Base-by-base conservation (phyloP, 2,329 filamentous ascomycete species). In the Trematosphaeria pertusa region DNA sequence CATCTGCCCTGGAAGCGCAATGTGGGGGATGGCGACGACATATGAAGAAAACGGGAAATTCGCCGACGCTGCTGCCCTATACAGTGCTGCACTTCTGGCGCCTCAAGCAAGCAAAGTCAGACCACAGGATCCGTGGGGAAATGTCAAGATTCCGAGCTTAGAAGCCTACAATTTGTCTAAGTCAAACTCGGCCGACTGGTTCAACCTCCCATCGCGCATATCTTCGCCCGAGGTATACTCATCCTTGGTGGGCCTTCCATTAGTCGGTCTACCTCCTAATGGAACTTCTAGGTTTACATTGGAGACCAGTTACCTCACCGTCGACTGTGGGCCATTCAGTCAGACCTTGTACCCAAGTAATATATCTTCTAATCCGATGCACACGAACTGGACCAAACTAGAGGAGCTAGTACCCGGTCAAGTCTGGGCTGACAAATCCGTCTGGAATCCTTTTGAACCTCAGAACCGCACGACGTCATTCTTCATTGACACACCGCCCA, bases 71-170 rank as follows among this genome's bases (percentile, higher is more conserved):
- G 49, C 49, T 8, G 48, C 59, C 5, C 43, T 71, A 0, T 71
- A 68, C 21, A 57, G 18, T 10, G 61, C 67, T 1, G 61, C 64
- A 3, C 34, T 71, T 0, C 22, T 69, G 0, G 61, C 60, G 2
- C 59, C 69, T 0, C 8, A 46, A 2, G 1, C 20, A 3, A 52
- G 42, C 12, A 72, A 71, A 37, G 17, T n/a, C 2, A 59, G 65
- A 6, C 50, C 56, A 3, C 24, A 47, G 15, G 69, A 72, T 37
- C 33, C 47, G 2, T 73, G 69, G 68, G 65, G 64, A 2, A 73
- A 72, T 35, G 52, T 72, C 20, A 71, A 70, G 28, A 64, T 73
- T 5, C 69, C 64, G 2, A 48, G 28, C 3, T n/a, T 65, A 3
- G 54, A 61, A 3, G 12, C 30, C 0, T 15, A 64, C 5, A 52